Evolutionary conservation across 257 asterid genomes (phyloP), one percentile per base, ranked within the genome.

Genomic region (Petrea volubilis): DNA sequence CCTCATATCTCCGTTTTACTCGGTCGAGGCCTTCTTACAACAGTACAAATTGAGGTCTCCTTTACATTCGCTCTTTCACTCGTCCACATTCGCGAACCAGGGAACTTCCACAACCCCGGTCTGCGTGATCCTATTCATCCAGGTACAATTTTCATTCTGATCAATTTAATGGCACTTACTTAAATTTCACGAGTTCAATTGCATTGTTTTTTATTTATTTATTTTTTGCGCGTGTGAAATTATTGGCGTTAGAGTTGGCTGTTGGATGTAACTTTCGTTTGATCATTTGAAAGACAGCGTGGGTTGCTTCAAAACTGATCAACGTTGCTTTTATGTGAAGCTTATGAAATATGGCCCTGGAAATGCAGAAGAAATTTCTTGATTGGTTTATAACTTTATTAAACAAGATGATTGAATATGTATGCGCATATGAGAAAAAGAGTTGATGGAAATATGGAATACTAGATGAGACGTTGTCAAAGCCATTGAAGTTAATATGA

Each of bases 101-200:
- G 60, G 71, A n/a, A 64, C 25, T 36, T 70, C 61, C 75, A 41
- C 25, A 27, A 15, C 60, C 71, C 61, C 25, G 56, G n/a, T 38
- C 55, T 60, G 31, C 52, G 58, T 46, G 43, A 50, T 47, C 69
- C 64, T 55, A 40, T 71, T 66, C 83, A 17, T 76, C 75, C 74
- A 7, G 81, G 88, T 79, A 68, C 31, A 5, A 29, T 34, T 33
- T 60, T 29, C 5, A 28, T n/a, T 9, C 9, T 49, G 6, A 21
- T 50, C 64, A 13, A 44, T 75, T 60, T 43, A 41, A 43, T 69
- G 34, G 20, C 15, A n/a, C 34, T 14, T 6, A 27, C 47, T 47
- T 18, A 7, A 49, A 31, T 25, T 64, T 28, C 9, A 49, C 24
- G 25, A 14, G 25, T 47, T 3, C 29, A 28, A 46, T 27, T 57